A percentile compares a stretch with the other conserved stretches of the same genome.
Conservation (phyloP, 352 stramenopile genomes). For the Aphanomyces cochlioides region DNA sequence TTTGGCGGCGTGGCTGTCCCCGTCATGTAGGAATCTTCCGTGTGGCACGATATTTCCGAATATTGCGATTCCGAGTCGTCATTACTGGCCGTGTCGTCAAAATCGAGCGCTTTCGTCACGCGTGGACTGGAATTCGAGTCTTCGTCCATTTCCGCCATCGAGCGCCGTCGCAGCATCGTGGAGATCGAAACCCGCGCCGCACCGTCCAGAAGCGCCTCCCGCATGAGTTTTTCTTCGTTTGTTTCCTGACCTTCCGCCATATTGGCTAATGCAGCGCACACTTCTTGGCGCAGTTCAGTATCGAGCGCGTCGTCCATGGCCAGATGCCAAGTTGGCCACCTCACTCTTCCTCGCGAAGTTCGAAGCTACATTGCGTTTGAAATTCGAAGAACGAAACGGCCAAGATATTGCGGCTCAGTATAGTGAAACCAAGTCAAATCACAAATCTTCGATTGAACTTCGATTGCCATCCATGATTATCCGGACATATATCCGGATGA, state of each 20-base stretch:
- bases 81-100: constrained; percentile 22
- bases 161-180: constrained; percentile 23
- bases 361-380: constrained; percentile 10
- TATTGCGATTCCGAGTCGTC: constrained; percentile 20
- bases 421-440: background rate
- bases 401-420: background rate
- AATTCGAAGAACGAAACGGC: constrained; percentile 15
- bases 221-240: constrained; percentile 29
- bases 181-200: constrained; percentile 23
- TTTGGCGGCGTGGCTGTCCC: background rate
- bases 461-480: background rate
- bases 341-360: background rate
- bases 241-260: constrained; percentile 27
- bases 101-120: constrained; percentile 26
- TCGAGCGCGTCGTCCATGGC: background rate
- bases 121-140: background rate
- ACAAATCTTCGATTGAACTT: background rate
- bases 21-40: constrained; percentile 22
- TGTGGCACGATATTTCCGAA: constrained; percentile 27
- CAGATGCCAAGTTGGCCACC: constrained; percentile 2
- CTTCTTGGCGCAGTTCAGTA: constrained; percentile 2
- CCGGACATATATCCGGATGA: constrained; percentile 5
- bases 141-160: background rate
- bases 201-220: constrained; percentile 26
- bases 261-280: background rate